Evolutionary conservation across 495 filamentous ascomycete genomes (phyloP), one percentile per base, ranked within the genome.

Genomic region (Cladorrhinum samala): DNA sequence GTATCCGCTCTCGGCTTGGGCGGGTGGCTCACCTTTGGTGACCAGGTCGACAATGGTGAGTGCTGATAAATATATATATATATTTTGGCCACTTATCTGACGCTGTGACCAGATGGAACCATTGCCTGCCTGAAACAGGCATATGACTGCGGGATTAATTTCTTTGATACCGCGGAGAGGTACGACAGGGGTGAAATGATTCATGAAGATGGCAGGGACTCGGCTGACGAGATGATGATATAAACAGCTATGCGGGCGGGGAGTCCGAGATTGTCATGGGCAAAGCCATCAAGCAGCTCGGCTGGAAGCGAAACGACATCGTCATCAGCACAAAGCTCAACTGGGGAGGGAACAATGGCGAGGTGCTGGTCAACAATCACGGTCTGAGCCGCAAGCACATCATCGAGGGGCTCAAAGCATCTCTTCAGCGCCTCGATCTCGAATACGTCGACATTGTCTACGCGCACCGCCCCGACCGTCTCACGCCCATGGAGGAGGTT

Each of bases 1-100:
- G 84, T 90, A 36, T 90, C 86, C 1, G 79, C 81, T 14, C 84
- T 91, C 52, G 83, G 83, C 2, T 73, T 91, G 6, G 86, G 87
- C 36, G 84, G 84, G 38, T 87, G 83, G 84, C 78, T 90, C 41
- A 91, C 87, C 0, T 89, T 86, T 53, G 86, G 87, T 46, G 87
- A 87, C 25, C 80, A 88, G 66, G 82, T 89, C 47, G 83, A 84
- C 36, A 76, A 82, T 60, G 82, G 24, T 5, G 27, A 11, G 27
- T 6, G 6, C 27, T n/a, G n/a, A n/a, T n/a, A n/a, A n/a, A n/a
- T n/a, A n/a, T n/a, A n/a, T n/a, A n/a, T 45, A 45, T 23, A 21
- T 9, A 3, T 8, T 43, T 43, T 43, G 13, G 5, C n/a, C n/a
- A n/a, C n/a, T n/a, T n/a, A n/a, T n/a, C n/a, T n/a, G n/a, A n/a